These are phyloP conservation scores for Lanmaoa rubissima DNA, from an alignment of 768 basidiomycete genomes.

Conservation along the genomic window DNA sequence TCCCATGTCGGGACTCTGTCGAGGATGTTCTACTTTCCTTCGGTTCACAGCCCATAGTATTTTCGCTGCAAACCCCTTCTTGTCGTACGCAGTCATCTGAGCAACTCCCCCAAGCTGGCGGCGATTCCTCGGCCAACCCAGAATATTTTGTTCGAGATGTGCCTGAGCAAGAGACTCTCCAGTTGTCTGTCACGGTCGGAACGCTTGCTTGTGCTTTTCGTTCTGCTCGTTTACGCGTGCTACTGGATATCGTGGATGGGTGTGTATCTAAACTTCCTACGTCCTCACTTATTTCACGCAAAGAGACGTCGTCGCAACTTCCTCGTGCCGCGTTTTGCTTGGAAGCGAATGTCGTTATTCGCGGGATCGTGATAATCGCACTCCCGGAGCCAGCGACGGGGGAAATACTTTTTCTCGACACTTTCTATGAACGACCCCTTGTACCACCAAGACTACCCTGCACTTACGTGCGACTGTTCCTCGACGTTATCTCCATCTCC, in stretches of 20 bases:
- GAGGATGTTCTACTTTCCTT: conserved; percentile 60
- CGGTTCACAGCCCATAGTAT: conserved; percentile 56
- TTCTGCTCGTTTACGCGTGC: conserved; percentile 53
- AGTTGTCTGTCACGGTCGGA: conserved; percentile 45
- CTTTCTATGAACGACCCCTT: conserved; percentile 61
- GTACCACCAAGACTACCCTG: conserved; percentile 48
- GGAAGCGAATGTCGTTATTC: conserved; percentile 35
- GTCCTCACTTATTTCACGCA: conserved; percentile 10
- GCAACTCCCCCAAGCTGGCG: neutral
- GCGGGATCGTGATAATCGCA: conserved; percentile 49
- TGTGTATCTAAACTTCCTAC: conserved; percentile 28
- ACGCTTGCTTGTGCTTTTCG: conserved; percentile 53
- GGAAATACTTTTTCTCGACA: conserved; percentile 17
- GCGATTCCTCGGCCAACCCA: conserved; percentile 3
- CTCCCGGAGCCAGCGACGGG: conserved; percentile 33
- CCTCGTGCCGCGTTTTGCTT: conserved; percentile 31
- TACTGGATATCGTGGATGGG: conserved; percentile 43
- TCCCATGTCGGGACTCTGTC: conserved; percentile 9
- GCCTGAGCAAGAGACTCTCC: conserved; percentile 32
- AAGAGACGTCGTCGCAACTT: conserved; percentile 13
- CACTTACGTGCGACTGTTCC: conserved; percentile 53
- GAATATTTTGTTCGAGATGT: conserved; percentile 7
- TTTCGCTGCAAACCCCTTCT: conserved; percentile 53
- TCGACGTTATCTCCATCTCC: conserved; percentile 37
- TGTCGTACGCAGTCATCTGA: conserved; percentile 14